phyloP scores from a whole-genome alignment of 768 basidiomycete species.

The Mycena metata region DNA sequence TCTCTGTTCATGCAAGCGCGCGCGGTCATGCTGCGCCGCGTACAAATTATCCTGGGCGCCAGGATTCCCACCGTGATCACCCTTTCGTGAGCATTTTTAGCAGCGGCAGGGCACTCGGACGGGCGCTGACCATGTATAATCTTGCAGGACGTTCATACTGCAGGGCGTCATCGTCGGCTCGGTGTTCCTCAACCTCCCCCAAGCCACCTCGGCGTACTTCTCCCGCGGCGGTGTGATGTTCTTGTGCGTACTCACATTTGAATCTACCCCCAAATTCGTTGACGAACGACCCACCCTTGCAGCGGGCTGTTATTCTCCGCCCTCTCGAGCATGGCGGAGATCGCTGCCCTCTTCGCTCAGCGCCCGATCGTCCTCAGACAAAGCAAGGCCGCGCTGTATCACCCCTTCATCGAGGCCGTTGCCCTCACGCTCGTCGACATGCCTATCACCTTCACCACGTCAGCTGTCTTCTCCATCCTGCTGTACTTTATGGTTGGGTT shows the following conservation, averaged over 20 bases:
- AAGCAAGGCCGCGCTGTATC: constrained; percentile 61
- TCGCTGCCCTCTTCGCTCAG: constrained; percentile 62
- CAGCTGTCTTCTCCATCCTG: constrained; percentile 51
- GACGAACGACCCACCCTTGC: background rate
- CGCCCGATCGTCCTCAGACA: constrained; percentile 62
- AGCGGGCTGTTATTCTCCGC: constrained; percentile 70
- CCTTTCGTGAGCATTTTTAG: constrained; percentile 44
- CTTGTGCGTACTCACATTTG: constrained; percentile 64
- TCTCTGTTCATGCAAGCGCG: constrained; percentile 54
- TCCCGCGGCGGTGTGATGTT: constrained; percentile 83
- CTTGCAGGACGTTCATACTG: constrained; percentile 63
- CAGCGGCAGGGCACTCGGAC: too few species aligned
- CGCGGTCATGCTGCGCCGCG: constrained; percentile 55
- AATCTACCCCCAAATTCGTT: too few species aligned
- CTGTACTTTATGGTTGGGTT: constrained; percentile 68
- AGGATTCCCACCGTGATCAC: constrained; percentile 47
- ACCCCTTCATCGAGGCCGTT: constrained; percentile 61
- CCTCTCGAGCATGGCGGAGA: constrained; percentile 73
- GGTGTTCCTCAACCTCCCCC: constrained; percentile 70
- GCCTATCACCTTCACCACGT: constrained; percentile 52
- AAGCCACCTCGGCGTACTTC: constrained; percentile 74
- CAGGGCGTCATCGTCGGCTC: constrained; percentile 62
- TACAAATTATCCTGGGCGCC: constrained; percentile 54
- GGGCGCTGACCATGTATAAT: background rate
- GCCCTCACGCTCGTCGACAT: constrained; percentile 62